Conservation (phyloP, 148 eudicot species). For the Oxyria digyna region DNA sequence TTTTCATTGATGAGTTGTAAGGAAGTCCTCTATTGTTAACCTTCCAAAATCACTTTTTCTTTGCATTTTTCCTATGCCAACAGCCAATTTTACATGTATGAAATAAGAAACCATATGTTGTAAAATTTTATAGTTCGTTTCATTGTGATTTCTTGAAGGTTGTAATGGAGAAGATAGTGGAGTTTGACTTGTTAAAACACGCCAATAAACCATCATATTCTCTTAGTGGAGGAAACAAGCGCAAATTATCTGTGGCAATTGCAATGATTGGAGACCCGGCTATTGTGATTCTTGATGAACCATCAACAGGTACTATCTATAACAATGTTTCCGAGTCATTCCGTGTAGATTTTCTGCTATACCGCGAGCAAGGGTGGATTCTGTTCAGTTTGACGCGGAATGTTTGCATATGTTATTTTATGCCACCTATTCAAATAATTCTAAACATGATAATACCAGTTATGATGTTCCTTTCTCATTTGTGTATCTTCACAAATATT, state of each 20-base stretch:
- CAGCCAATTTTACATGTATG: background rate
- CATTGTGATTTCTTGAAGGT: slow-evolving; percentile 32
- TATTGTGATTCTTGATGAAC: slow-evolving; percentile 92
- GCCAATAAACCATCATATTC: slow-evolving; percentile 78
- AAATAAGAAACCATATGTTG: background rate
- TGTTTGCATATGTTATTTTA: background rate
- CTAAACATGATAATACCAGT: background rate
- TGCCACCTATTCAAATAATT: background rate
- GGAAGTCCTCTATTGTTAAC: background rate
- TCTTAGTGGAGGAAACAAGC: slow-evolving; percentile 93
- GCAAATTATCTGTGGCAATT: slow-evolving; percentile 93
- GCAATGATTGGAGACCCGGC: slow-evolving; percentile 99
- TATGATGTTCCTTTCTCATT: background rate
- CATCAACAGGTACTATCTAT: slow-evolving; percentile 66
- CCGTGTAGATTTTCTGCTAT: background rate
- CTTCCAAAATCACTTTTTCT: background rate
- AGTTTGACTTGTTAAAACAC: slow-evolving; percentile 86
- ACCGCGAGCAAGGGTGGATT: background rate
- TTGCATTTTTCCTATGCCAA: background rate
- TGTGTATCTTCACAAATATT: background rate
- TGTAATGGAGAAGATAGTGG: slow-evolving; percentile 69
- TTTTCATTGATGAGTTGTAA: background rate
- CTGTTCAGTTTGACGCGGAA: background rate
- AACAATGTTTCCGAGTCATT: background rate
- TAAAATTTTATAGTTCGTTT: background rate